These are phyloP conservation scores for Xanthoconium purpureum DNA, from an alignment of 768 basidiomycete genomes.

Conservation along the genomic window DNA sequence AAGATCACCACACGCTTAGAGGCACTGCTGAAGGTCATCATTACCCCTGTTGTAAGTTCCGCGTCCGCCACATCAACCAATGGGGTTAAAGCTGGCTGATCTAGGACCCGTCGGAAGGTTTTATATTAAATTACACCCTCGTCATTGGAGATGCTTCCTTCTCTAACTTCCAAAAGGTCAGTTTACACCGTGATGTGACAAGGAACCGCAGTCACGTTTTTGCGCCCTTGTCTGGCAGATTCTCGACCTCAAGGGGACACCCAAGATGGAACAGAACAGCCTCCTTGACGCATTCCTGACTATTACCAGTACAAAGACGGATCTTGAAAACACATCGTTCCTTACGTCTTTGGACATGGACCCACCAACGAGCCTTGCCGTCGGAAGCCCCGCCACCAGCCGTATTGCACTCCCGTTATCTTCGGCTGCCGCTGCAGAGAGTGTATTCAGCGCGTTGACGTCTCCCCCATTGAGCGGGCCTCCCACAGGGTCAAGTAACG, in stretches of 20 bases:
- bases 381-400: conserved; percentile 65
- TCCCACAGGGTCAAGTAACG: conserved; percentile 56
- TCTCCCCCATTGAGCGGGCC: conserved; percentile 66
- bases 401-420: conserved; percentile 53
- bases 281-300: conserved; percentile 90
- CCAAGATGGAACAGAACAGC: conserved; percentile 80
- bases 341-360: conserved; percentile 96
- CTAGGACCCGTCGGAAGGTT: conserved; percentile 88
- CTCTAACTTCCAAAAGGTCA: conserved; percentile 96
- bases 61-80: not conserved
- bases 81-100: not conserved
- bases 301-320: conserved; percentile 87
- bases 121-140: conserved; percentile 93
- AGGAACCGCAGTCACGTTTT: conserved; percentile 10
- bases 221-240: conserved; percentile 53
- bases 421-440: conserved; percentile 39
- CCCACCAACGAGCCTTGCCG: conserved; percentile 55
- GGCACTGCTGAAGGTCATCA: conserved; percentile 90
- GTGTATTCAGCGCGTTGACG: conserved; percentile 53
- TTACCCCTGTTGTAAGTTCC: conserved; percentile 78
- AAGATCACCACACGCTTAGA: conserved; percentile 83
- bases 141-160: conserved; percentile 93
- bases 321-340: conserved; percentile 88
- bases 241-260: conserved; percentile 91
- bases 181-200: conserved; percentile 2